phyloP scores from a whole-genome alignment of 371 early-diverging fungal genomes.

The Conidiobolus incongruus region DNA sequence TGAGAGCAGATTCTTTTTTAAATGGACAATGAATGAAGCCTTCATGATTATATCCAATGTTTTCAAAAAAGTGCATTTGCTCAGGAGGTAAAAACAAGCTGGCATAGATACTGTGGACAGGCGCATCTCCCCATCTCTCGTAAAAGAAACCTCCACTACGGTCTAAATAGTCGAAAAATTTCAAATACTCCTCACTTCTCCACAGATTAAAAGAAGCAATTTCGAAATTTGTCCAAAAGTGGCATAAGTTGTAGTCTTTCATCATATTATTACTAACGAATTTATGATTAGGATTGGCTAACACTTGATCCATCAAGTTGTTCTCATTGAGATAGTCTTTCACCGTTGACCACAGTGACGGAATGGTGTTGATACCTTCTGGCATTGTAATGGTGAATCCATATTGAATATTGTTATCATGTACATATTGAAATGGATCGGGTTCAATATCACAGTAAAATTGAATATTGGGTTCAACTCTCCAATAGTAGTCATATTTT shows the following conservation, averaged over 20 bases:
- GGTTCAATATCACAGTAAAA: slow-evolving; percentile 68
- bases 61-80: slow-evolving; percentile 20
- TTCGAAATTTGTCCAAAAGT: slow-evolving; percentile 8
- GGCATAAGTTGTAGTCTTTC: neutral
- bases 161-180: slow-evolving; percentile 6
- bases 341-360: slow-evolving; percentile 49
- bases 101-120: slow-evolving; percentile 20
- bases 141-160: slow-evolving; percentile 14
- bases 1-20: neutral
- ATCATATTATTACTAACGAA: no score
- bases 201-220: slow-evolving; percentile 1
- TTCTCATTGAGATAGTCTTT: slow-evolving; percentile 19
- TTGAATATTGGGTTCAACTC: slow-evolving; percentile 73
- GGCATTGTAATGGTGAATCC: slow-evolving; percentile 52
- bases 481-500: slow-evolving; percentile 82
- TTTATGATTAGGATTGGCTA: no score
- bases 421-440: slow-evolving; percentile 77
- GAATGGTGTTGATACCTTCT: slow-evolving; percentile 60
- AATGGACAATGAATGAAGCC: slow-evolving; percentile 1
- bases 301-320: slow-evolving; percentile 6
- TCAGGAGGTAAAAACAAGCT: slow-evolving; percentile 14
- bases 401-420: slow-evolving; percentile 60
- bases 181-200: neutral
- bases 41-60: slow-evolving; percentile 17
- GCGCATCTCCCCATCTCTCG: slow-evolving; percentile 35